Evolutionary conservation across 2,329 filamentous ascomycete genomes (phyloP).

Genomic region (Lasiodiplodia gonubiensis): DNA sequence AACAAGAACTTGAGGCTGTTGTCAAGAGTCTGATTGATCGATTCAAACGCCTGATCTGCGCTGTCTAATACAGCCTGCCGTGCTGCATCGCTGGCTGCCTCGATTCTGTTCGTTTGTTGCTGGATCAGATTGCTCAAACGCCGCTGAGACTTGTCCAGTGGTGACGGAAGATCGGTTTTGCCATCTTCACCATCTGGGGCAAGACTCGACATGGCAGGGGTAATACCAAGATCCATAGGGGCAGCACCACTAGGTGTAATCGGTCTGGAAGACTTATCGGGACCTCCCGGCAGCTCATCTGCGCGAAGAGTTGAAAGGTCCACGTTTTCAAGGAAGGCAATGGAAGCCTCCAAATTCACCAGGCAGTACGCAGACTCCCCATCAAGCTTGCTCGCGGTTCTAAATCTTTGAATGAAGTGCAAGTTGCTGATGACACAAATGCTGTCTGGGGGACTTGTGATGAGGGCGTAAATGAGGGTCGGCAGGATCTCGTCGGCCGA

Average conservation of each 20-base stretch:
- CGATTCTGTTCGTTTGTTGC: conserved; percentile 79
- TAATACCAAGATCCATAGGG: conserved; percentile 49
- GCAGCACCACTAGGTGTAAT: conserved; percentile 51
- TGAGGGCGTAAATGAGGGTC: conserved; percentile 93
- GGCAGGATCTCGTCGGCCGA: conserved; percentile 97
- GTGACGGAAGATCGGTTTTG: conserved; percentile 34
- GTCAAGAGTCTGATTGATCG: conserved; percentile 86
- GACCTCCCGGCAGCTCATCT: conserved; percentile 75
- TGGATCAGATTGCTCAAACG: conserved; percentile 86
- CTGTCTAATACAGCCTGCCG: conserved; percentile 71
- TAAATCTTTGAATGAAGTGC: conserved; percentile 92
- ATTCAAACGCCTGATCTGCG: conserved; percentile 90
- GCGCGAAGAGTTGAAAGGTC: conserved; percentile 86
- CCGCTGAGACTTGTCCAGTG: conserved; percentile 66
- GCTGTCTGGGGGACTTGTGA: conserved; percentile 83
- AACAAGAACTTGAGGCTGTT: conserved; percentile 94
- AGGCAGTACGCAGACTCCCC: conserved; percentile 96
- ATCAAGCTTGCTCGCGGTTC: conserved; percentile 82
- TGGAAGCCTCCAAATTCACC: conserved; percentile 92
- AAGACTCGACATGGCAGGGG: conserved; percentile 44
- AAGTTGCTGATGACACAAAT: conserved; percentile 92
- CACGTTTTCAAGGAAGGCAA: conserved; percentile 93
- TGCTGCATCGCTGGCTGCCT: conserved; percentile 82
- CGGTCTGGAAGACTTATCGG: conserved; percentile 61
- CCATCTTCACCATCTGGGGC: conserved; percentile 28